Evolutionary conservation across 257 asterid species (phyloP).

Genomic region (Ilex aquifolium): DNA sequence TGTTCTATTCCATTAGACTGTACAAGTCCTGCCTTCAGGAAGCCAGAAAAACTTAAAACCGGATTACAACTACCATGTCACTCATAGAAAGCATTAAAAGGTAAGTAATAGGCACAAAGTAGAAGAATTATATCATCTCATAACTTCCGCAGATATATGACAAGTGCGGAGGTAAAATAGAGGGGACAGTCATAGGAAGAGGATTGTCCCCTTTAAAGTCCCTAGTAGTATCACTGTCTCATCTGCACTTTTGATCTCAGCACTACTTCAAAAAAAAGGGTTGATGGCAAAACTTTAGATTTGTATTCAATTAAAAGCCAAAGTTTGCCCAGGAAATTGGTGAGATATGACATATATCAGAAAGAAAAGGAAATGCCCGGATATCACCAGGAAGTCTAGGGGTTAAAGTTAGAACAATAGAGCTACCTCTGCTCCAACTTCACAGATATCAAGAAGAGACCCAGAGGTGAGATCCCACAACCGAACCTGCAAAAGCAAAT

Average conservation of each 20-base stretch:
- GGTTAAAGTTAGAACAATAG: constrained; percentile 4
- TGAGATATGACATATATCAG: neutral
- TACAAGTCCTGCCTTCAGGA: constrained; percentile 54
- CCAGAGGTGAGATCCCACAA: constrained; percentile 82
- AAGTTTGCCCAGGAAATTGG: too few species aligned
- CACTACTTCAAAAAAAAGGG: neutral
- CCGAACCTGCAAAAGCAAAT: constrained; percentile 56
- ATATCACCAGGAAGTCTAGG: constrained; percentile 7
- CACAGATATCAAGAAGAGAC: constrained; percentile 79
- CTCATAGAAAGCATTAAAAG: too few species aligned
- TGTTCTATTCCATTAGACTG: constrained; percentile 41
- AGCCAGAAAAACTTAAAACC: constrained; percentile 15
- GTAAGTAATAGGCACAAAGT: too few species aligned
- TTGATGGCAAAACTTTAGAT: neutral
- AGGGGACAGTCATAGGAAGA: too few species aligned
- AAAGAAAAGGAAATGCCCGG: constrained; percentile 4
- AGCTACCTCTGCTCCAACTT: constrained; percentile 59
- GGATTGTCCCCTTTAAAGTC: too few species aligned
- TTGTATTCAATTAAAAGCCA: too few species aligned
- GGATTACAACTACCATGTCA: neutral
- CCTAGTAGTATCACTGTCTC: too few species aligned
- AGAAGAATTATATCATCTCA: too few species aligned
- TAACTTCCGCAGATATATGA: too few species aligned
- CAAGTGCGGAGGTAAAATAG: too few species aligned
- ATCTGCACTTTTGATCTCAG: neutral